Evolutionary conservation across 2,329 filamentous ascomycete genomes (phyloP).

Genomic region (Alternaria alternata): DNA sequence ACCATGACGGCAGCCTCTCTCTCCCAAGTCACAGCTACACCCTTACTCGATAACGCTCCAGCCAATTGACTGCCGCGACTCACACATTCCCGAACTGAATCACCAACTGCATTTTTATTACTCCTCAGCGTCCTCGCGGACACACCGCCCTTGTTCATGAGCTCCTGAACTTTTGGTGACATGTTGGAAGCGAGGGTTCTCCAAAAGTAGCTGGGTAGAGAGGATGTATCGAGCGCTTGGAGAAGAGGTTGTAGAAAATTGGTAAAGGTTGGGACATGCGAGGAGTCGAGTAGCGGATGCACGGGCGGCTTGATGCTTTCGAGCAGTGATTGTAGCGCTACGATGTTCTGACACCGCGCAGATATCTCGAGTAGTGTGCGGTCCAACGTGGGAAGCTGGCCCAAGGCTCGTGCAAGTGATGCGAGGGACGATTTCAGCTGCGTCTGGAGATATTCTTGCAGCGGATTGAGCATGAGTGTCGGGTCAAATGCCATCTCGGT

Average conservation of each 20-base stretch:
- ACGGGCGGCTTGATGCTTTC: slow-evolving; percentile 70
- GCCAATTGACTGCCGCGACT: slow-evolving; percentile 77
- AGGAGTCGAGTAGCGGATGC: slow-evolving; percentile 69
- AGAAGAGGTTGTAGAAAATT: slow-evolving; percentile 78
- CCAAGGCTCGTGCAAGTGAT: slow-evolving; percentile 76
- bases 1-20: slow-evolving; percentile 96
- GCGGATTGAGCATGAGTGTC: slow-evolving; percentile 73
- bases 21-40: slow-evolving; percentile 73
- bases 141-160: slow-evolving; percentile 81
- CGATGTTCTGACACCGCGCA: slow-evolving; percentile 85
- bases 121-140: slow-evolving; percentile 80
- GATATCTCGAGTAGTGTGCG: slow-evolving; percentile 83
- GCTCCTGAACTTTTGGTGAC: slow-evolving; percentile 80
- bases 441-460: slow-evolving; percentile 84
- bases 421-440: slow-evolving; percentile 81
- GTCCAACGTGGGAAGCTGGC: slow-evolving; percentile 82
- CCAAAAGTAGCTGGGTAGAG: slow-evolving; percentile 92
- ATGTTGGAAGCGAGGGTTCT: slow-evolving; percentile 82
- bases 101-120: slow-evolving; percentile 76
- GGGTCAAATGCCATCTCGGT: slow-evolving; percentile 64
- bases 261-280: not conserved
- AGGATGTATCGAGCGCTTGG: slow-evolving; percentile 82
- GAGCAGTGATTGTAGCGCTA: slow-evolving; percentile 84
- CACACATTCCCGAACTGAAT: slow-evolving; percentile 84
- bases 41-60: slow-evolving; percentile 57